phyloP scores from a whole-genome alignment of 1,284 basidiomycete species.

The Melanopsichium pennsylvanicum region DNA sequence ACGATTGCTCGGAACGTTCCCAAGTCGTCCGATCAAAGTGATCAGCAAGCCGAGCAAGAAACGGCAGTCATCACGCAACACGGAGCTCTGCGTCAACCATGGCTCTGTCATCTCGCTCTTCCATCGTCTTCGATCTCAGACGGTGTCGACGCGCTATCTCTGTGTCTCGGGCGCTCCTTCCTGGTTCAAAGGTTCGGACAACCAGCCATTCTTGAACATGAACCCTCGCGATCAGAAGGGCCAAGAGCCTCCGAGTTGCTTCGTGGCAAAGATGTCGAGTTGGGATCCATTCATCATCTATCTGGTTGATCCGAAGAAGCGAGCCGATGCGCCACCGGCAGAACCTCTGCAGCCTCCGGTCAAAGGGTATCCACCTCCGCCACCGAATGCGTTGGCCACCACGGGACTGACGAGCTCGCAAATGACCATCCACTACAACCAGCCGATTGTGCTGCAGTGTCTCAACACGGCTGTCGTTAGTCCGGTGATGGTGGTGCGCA shows the following conservation, averaged over 20 bases:
- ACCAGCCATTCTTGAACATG: constrained; percentile 56
- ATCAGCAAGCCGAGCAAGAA: constrained; percentile 80
- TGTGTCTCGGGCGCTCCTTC: constrained; percentile 83
- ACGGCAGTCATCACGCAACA: constrained; percentile 81
- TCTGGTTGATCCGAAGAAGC: constrained; percentile 76
- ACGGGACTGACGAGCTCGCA: constrained; percentile 83
- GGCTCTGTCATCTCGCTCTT: constrained; percentile 93
- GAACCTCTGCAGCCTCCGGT: constrained; percentile 70
- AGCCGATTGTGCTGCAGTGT: constrained; percentile 92
- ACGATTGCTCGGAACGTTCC: constrained; percentile 77
- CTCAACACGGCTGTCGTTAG: constrained; percentile 90
- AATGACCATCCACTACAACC: constrained; percentile 84
- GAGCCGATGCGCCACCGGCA: constrained; percentile 76
- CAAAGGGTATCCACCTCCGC: constrained; percentile 77
- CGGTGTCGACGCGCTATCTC: constrained; percentile 80
- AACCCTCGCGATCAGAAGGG: constrained; percentile 39
- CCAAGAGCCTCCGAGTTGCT: constrained; percentile 61
- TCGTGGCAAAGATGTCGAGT: constrained; percentile 67
- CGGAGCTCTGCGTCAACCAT: constrained; percentile 91
- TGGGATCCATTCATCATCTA: constrained; percentile 92
- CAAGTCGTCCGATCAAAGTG: constrained; percentile 91
- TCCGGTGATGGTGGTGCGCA: constrained; percentile 89
- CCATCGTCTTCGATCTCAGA: constrained; percentile 85
- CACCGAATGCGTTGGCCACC: constrained; percentile 84
- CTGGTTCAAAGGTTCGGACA: constrained; percentile 61